Conservation (phyloP, 495 filamentous ascomycete genomes). For the Podospora anserina region DNA sequence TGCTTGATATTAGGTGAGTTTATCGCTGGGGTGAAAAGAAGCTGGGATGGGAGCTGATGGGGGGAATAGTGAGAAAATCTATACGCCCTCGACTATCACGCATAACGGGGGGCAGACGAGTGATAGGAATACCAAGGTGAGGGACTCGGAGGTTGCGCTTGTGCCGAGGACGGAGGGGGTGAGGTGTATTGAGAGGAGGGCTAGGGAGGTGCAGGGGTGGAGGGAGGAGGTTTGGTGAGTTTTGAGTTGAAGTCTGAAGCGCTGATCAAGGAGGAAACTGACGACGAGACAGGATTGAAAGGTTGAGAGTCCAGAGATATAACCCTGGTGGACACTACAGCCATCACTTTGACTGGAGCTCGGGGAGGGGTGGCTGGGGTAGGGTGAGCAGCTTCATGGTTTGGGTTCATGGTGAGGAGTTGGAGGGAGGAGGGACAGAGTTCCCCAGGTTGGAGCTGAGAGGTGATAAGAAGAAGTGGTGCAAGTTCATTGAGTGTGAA, state of each 20-base stretch:
- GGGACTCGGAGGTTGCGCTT: conserved; percentile 49
- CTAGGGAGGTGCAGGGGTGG: conserved; percentile 46
- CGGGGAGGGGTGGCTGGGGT: conserved; percentile 41
- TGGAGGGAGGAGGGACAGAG: conserved; percentile 46
- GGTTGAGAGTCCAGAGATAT: conserved; percentile 45
- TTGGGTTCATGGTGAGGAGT: conserved; percentile 34
- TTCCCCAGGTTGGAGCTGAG: conserved; percentile 36
- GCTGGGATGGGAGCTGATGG: conserved; percentile 8
- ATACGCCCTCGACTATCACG: conserved; percentile 43
- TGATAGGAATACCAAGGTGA: conserved; percentile 34
- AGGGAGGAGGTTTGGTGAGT: conserved; percentile 36
- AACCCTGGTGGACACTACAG: conserved; percentile 38
- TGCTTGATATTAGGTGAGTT: conserved; percentile 44
- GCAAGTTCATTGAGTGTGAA: conserved; percentile 43
- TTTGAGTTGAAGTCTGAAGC: not conserved
- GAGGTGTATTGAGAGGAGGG: conserved; percentile 44
- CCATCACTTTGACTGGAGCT: conserved; percentile 50
- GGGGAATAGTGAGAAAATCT: conserved; percentile 37
- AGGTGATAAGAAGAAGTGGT: conserved; percentile 38
- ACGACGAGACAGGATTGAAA: conserved; percentile 31
- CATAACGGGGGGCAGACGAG: conserved; percentile 36
- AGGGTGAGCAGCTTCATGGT: conserved; percentile 49
- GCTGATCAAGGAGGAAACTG: not conserved
- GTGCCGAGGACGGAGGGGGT: conserved; percentile 41
- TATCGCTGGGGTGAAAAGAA: not conserved